phyloP scores from a whole-genome alignment of 306 rosid genomes.

The Nissolia schottii region DNA sequence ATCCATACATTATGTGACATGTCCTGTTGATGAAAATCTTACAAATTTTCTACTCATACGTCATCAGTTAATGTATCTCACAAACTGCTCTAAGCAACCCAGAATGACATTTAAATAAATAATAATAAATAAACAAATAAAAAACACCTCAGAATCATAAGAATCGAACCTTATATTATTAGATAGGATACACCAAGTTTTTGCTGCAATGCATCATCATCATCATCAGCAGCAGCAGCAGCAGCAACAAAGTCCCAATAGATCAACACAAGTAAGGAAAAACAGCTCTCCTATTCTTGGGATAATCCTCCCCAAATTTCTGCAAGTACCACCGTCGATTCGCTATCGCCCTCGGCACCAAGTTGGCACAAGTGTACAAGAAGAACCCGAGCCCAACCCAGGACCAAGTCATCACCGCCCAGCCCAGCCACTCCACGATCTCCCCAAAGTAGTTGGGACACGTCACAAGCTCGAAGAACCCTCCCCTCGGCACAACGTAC shows the following conservation, averaged over 20 bases:
- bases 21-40: not conserved
- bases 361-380: slow-evolving; percentile 64
- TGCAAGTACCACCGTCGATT: slow-evolving; percentile 70
- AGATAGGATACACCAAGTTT: not conserved
- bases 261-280: slow-evolving; percentile 69
- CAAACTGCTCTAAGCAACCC: not conserved
- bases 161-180: not conserved
- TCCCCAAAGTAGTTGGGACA: slow-evolving; percentile 85
- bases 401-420: slow-evolving; percentile 77
- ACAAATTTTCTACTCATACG: not conserved
- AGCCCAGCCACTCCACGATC: slow-evolving; percentile 81
- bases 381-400: slow-evolving; percentile 68
- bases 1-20: not conserved
- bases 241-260: not conserved
- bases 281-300: slow-evolving; percentile 60
- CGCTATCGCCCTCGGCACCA: slow-evolving; percentile 77
- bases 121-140: not conserved
- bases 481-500: slow-evolving; percentile 64
- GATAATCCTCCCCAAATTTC: slow-evolving; percentile 82
- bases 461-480: slow-evolving; percentile 64
- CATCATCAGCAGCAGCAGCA: no score
- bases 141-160: not conserved
- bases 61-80: not conserved
- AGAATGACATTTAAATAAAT: not conserved
- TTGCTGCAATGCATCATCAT: not conserved